phyloP scores from a whole-genome alignment of 306 rosid species.

The Medicago lupulina region DNA sequence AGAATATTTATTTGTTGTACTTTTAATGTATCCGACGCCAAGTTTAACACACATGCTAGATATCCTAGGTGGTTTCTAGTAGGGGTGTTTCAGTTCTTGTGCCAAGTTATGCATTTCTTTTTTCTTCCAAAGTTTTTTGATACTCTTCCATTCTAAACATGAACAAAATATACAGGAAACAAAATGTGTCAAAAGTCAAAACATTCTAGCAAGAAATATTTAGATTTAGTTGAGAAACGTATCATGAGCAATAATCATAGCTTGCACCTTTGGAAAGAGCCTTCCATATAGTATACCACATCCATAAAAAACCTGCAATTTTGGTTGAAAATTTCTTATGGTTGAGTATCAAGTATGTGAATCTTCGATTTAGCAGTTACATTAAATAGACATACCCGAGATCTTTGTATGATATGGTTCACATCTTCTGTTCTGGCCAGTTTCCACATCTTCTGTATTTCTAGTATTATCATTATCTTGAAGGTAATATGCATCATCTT shows the following conservation, averaged over 20 bases:
- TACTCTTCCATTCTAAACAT: slow-evolving; percentile 47
- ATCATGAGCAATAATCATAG: slow-evolving; percentile 15
- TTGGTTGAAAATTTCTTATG: neutral
- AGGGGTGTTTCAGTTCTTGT: too few relatives aligned
- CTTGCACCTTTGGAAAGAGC: slow-evolving; percentile 45
- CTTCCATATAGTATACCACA: slow-evolving; percentile 45
- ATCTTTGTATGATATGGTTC: slow-evolving; percentile 19
- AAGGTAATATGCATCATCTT: slow-evolving; percentile 33
- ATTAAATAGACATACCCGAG: slow-evolving; percentile 32
- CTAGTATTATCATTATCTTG: neutral
- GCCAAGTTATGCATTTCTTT: slow-evolving; percentile 46
- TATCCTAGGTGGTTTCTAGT: too few relatives aligned
- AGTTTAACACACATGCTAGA: too few relatives aligned
- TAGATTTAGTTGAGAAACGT: slow-evolving; percentile 6
- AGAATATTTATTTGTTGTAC: too few relatives aligned
- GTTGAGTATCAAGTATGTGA: slow-evolving; percentile 3
- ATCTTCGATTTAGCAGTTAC: neutral
- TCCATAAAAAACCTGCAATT: slow-evolving; percentile 44
- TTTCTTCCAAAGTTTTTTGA: slow-evolving; percentile 46
- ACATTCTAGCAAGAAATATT: neutral
- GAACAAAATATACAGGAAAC: slow-evolving; percentile 2
- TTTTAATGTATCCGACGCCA: too few relatives aligned
- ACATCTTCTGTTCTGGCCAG: neutral
- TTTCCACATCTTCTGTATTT: slow-evolving; percentile 38
- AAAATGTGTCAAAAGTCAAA: neutral